These are phyloP conservation scores for Noccaea bulbosa DNA, from an alignment of 345 rosid species.

Conservation along the genomic window DNA sequence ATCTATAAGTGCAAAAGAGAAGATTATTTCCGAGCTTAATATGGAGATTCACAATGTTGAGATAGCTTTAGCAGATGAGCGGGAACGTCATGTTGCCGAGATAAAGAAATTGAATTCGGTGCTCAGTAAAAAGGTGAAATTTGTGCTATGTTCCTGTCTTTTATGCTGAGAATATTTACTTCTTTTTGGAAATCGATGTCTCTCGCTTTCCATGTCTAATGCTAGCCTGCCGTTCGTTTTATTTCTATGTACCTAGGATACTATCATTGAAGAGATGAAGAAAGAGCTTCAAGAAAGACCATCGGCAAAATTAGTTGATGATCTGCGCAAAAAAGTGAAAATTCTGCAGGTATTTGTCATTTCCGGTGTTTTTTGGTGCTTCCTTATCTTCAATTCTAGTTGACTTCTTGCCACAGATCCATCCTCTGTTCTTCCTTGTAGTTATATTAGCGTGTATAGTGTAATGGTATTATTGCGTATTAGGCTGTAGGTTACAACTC, in stretches of 20 bases:
- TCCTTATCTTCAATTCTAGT: not conserved
- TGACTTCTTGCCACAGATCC: constrained; percentile 11
- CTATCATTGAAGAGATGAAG: constrained; percentile 80
- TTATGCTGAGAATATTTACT: not conserved
- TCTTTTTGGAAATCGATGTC: not conserved
- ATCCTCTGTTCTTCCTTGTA: constrained; percentile 17
- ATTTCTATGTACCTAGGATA: constrained; percentile 57
- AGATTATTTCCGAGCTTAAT: constrained; percentile 89
- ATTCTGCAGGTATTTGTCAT: constrained; percentile 75
- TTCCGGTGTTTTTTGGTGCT: constrained; percentile 5
- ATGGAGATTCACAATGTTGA: constrained; percentile 91
- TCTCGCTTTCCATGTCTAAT: constrained; percentile 24
- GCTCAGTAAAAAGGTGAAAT: constrained; percentile 75
- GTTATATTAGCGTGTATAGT: constrained; percentile 14
- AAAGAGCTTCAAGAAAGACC: constrained; percentile 94
- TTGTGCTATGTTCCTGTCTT: constrained; percentile 2
- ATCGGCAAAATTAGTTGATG: constrained; percentile 88
- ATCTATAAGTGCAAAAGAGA: constrained; percentile 88
- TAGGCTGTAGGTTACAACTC: constrained; percentile 98
- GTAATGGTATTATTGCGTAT: constrained; percentile 29
- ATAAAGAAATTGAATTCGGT: constrained; percentile 71
- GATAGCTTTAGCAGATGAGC: constrained; percentile 71
- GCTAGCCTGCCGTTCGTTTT: constrained; percentile 5
- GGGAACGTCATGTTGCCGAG: constrained; percentile 80
- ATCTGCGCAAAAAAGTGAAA: constrained; percentile 94